Base-by-base conservation (phyloP, 1,139 yeast species). In the Suhomyces chickasaworum region DNA sequence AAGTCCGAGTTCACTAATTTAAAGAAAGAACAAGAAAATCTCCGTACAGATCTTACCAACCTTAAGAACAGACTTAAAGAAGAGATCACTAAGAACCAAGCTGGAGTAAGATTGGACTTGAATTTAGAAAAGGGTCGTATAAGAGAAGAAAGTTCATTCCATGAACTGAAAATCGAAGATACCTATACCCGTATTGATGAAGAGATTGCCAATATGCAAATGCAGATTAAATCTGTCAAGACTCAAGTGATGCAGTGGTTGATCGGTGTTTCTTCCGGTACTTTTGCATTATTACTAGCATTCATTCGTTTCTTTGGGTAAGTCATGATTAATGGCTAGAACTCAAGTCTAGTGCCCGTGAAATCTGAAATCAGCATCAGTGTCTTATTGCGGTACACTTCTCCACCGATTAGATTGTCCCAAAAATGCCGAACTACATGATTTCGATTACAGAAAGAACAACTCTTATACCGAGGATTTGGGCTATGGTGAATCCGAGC, bases 221-320 rank as follows among this genome's bases (percentile, higher is more conserved):
- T 91, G 77, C 97, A 91, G 66, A 90, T 93, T 53, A 96, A 91
- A 60, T 83, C 89, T 37, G 96, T 93, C 31, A 91, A 93, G 69
- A 89, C 97, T 2, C 97, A 93, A 64, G 97, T 93, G 42, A 83
- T 89, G 83, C 99, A 93, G 67, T 93, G 98, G 98, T 78, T 93
- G 55, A 89, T 93, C 59, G 98, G 98, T 75, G 97, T 93, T 20
- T 88, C 96, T 60, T 90, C 98, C 1, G 99, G 98, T 86, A 88
- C 97, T 2, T 89, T 91, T 70, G 97, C 98, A 13, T 76, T 93
- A 51, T 86, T 93, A 41, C 72, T 93, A 57, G 97, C 98, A 2
- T 93, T 93, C 64, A 87, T 90, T 44, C 78, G 99, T 57, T 75
- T 91, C 57, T 76, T 91, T 51, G 85, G 93, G 9, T 25, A 13